These are phyloP conservation scores for Vaccinium corymbosum DNA, from an alignment of 148 eudicot species.

Conservation along the genomic window DNA sequence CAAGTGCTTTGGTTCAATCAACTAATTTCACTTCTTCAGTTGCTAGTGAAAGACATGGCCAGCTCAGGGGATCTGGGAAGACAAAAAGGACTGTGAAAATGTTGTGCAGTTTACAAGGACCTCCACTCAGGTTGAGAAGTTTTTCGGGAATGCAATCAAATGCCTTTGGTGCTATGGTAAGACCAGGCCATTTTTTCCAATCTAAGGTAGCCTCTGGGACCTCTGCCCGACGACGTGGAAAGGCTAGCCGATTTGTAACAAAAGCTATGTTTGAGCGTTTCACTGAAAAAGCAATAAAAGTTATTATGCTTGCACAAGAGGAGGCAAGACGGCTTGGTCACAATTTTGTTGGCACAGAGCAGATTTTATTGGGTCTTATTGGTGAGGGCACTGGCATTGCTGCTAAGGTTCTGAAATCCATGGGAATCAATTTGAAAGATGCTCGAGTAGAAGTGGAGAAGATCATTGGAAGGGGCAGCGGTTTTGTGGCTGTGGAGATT, in stretches of 20 bases:
- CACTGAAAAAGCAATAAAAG: conserved; percentile 95
- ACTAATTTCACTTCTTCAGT: conserved; percentile 50
- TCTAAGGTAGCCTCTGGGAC: conserved; percentile 56
- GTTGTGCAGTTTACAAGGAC: conserved; percentile 45
- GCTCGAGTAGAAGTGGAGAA: conserved; percentile 99
- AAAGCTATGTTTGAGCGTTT: conserved; percentile 96
- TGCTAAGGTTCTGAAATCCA: conserved; percentile 93
- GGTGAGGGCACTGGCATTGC: conserved; percentile 99
- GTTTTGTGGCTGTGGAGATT: conserved; percentile 94
- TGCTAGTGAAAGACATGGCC: conserved; percentile 45
- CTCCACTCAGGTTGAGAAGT: conserved; percentile 41
- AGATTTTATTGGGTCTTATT: conserved; percentile 85
- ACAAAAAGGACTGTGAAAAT: conserved; percentile 42
- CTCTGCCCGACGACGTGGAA: conserved; percentile 38
- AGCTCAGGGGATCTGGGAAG: conserved; percentile 47
- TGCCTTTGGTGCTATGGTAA: conserved; percentile 49
- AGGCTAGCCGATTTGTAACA: conserved; percentile 46
- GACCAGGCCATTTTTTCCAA: conserved; percentile 41
- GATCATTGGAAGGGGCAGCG: conserved; percentile 93
- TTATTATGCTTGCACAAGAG: conserved; percentile 97
- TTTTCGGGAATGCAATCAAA: conserved; percentile 68
- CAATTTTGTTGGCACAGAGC: conserved; percentile 96
- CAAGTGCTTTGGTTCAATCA: conserved; percentile 67
- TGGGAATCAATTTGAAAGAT: conserved; percentile 93
- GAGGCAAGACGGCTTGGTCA: conserved; percentile 93